phyloP scores from a whole-genome alignment of 2,329 filamentous ascomycete species.

The Aspergillus phoenicis region DNA sequence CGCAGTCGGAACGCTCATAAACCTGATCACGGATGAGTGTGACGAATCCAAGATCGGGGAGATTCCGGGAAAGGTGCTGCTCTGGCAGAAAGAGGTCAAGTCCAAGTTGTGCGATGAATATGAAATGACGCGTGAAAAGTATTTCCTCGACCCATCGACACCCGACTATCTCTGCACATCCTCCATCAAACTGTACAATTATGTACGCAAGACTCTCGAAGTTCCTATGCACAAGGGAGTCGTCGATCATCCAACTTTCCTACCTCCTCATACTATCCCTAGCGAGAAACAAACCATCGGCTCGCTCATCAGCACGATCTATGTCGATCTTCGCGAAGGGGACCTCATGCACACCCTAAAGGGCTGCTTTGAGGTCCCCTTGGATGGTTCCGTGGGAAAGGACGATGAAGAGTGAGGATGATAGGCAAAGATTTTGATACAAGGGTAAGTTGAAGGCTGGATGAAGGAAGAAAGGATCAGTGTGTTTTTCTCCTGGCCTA shows the following conservation, averaged over 20 bases:
- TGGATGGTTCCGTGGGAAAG: neutral
- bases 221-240: constrained; percentile 38
- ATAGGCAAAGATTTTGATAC: neutral
- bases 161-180: constrained; percentile 32
- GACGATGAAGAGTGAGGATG: neutral
- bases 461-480: neutral
- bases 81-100: constrained; percentile 11
- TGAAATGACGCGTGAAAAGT: constrained; percentile 15
- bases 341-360: neutral
- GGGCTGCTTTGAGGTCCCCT: constrained; percentile 2
- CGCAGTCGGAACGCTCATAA: constrained; percentile 11
- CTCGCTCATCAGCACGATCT: constrained; percentile 29
- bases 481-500: neutral
- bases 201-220: constrained; percentile 37
- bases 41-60: neutral
- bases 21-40: neutral
- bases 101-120: constrained; percentile 12
- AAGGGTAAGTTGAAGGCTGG: neutral
- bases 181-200: constrained; percentile 37
- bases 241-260: constrained; percentile 31
- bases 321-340: constrained; percentile 28
- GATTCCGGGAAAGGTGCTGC: neutral
- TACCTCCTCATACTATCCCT: constrained; percentile 1
- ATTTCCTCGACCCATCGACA: constrained; percentile 20
- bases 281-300: constrained; percentile 24